Base-by-base conservation (phyloP, 169 alveolate species). In the Babesia sp. region DNA sequence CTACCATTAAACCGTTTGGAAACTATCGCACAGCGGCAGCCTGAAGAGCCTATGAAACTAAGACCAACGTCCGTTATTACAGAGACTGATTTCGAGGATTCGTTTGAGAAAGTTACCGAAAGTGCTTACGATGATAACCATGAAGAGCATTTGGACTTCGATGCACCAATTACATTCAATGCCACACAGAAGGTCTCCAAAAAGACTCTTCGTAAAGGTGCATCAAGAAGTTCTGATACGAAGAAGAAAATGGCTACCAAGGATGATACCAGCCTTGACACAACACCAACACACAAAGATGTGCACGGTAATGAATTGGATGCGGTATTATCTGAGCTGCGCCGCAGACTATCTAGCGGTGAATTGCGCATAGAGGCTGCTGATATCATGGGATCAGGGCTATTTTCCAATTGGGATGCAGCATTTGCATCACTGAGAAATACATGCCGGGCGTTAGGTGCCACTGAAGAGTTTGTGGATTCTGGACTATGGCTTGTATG, bases 401-500 rank as follows among this genome's bases (percentile, higher is more conserved):
- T 24, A 0, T 44, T 46, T 24, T 26, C 7, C 9, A 20, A 64
- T 48, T 64, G 74, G 59, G 74, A 64, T 7, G 44, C 31, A 11
- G 59, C 74, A 12, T 64, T 46, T 24, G 61, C 36, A 9, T 33
- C 5, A 11, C 28, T 64, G n/a, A 59, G 74, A 24, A 46, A 26
- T 36, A 1, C 16, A 46, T 64, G 74, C 61, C 16, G 26, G 36
- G 44, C 74, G 26, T 29, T 45, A n/a, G 74, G 74, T 20, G 74
- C 74, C 41, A 0, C 22, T 28, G 74, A 64, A 61, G 74, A 64
- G 45, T 29, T 11, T 18, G 44, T 16, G 24, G 33, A 29, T 7
- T n/a, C 29, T 51, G 26, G 48, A 9, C 63, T 64, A n/a, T 64
- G 74, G 74, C 34, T 64, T 6, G 53, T 36, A 2, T 64, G 74